Evolutionary conservation across 1,139 yeast species (phyloP).

Genomic region (Lodderomyces metapsilosis): DNA sequence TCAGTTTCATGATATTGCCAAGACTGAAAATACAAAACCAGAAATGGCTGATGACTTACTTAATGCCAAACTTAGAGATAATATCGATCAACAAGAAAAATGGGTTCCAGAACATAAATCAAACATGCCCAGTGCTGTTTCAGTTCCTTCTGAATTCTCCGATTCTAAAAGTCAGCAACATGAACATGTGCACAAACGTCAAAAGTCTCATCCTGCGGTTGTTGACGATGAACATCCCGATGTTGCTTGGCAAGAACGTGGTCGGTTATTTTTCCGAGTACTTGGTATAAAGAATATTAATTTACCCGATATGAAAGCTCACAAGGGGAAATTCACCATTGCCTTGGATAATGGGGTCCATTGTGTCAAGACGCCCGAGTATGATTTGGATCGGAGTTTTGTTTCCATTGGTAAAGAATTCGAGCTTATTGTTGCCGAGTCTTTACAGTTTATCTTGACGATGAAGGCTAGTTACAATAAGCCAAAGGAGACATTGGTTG

Average conservation of each 20-base stretch:
- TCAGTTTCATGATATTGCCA: background rate
- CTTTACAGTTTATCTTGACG: conserved; percentile 70
- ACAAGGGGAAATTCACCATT: conserved; percentile 64
- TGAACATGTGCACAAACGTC: conserved; percentile 5
- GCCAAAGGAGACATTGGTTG: conserved; percentile 53
- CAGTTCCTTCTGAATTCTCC: conserved; percentile 29
- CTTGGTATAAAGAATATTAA: conserved; percentile 56
- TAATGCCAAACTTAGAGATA: conserved; percentile 26
- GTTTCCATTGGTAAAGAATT: conserved; percentile 74
- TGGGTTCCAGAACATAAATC: background rate
- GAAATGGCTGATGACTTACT: conserved; percentile 21
- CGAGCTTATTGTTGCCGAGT: conserved; percentile 70
- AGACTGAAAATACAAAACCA: background rate
- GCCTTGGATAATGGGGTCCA: conserved; percentile 90
- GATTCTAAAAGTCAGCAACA: conserved; percentile 14
- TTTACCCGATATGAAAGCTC: conserved; percentile 54
- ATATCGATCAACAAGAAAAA: background rate
- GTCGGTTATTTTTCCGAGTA: conserved; percentile 70
- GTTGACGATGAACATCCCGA: conserved; percentile 12
- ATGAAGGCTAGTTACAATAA: conserved; percentile 62
- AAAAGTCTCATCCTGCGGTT: conserved; percentile 8
- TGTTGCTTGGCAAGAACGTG: conserved; percentile 31
- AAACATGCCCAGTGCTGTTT: conserved; percentile 24
- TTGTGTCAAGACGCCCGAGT: conserved; percentile 72
- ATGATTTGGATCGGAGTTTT: conserved; percentile 40